Percentiles rank a stretch among this genome's conserved stretches.
phyloP scores from a whole-genome alignment of 176 grass and related monocot genomes.

The Calamus simplicifolius region DNA sequence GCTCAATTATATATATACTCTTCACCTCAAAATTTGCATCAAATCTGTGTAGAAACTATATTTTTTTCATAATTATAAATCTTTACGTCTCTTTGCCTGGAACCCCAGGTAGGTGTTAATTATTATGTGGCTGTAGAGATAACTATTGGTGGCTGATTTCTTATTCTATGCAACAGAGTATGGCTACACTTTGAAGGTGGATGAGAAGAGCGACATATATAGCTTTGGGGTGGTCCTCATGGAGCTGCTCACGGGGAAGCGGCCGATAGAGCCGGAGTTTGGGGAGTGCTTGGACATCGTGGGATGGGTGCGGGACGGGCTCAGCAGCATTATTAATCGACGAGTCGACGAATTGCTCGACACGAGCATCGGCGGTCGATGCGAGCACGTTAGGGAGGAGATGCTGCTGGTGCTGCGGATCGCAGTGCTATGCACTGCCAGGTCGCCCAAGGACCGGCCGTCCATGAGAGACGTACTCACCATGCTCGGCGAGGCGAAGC shows the following conservation, averaged over 20 bases:
- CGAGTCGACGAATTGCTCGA: conserved; percentile 79
- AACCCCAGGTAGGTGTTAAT: too few species aligned
- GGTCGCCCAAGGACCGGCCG: conserved; percentile 81
- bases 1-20: too few species aligned
- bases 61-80: too few species aligned
- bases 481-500: conserved; percentile 92
- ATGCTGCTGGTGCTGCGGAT: conserved; percentile 86
- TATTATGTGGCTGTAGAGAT: too few species aligned
- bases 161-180: conserved; percentile 42
- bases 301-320: conserved; percentile 65
- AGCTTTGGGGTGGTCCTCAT: conserved; percentile 86
- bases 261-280: conserved; percentile 71
- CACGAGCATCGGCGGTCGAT: conserved; percentile 38
- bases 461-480: conserved; percentile 87
- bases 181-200: conserved; percentile 88
- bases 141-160: too few species aligned
- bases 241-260: conserved; percentile 79
- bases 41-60: too few species aligned
- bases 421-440: conserved; percentile 79
- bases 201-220: conserved; percentile 95
- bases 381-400: conserved; percentile 83
- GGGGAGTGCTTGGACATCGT: conserved; percentile 72
- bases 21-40: too few species aligned
- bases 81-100: too few species aligned
- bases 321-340: conserved; percentile 50